Evolutionary conservation across 2,329 filamentous ascomycete species (phyloP), one percentile per base, ranked within the genome.

Genomic region (Monilinia aucupariae): DNA sequence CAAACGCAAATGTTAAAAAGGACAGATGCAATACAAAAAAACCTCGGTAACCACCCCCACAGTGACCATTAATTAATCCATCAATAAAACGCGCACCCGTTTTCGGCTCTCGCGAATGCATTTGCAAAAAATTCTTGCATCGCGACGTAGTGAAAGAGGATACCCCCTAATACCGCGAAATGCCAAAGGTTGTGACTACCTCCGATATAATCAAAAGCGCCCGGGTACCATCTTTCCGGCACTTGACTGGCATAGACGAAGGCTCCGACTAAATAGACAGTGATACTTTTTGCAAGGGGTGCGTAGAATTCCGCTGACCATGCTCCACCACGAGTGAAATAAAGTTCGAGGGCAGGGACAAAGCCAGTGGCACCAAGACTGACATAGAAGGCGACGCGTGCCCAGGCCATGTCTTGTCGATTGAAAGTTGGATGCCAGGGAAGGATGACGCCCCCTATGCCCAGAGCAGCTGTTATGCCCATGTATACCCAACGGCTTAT

Each of bases 101-200:
- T 72, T 45, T 69, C 65, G 0, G 88, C 89, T 64, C 88, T 82
- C 68, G 80, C 77, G 76, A 93, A 93, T 13, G 90, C 90, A 48
- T 82, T 83, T 5, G 88, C 82, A 73, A 99, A 99, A 76, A 99
- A 94, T 62, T 92, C 85, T 76, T 97, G 90, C 93, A 99, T 97
- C 22, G 94, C 94, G 27, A 84, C 82, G 77, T 97, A 99, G 76
- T 99, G 94, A 75, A 96, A 97, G n/a, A 97, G 76, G 64, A 99
- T 99, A 13, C 94, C 94, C 20, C 92, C 91, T 34, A 99, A 79
- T 13, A 99, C 94, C 9, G 94, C 94, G 41, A 96, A 77, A 76
- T 99, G 94, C 94, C 94, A 99, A 64, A 99, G 86, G 76, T 99
- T 99, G 78, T 99, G 94, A 75, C 91, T 96, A 52, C 91, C 92